A percentile compares a stretch with the other conserved stretches of the same genome.
Conservation (phyloP, 768 basidiomycete species). For the Leccinum sublutescens region DNA sequence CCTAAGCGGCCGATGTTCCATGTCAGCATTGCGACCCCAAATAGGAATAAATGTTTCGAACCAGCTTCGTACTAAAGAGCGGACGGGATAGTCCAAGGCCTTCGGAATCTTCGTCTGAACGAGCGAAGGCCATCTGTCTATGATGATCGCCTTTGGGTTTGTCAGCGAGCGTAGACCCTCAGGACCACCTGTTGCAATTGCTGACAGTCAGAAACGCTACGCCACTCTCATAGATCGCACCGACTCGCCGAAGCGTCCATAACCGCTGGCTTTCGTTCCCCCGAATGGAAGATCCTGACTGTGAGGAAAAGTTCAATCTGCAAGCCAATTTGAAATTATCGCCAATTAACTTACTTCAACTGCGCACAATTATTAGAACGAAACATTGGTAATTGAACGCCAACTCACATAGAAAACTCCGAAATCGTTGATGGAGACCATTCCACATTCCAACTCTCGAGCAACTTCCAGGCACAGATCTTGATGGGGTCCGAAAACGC, state of each 20-base stretch:
- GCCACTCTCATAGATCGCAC: not conserved
- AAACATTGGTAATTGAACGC: not conserved
- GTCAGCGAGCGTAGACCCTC: slow-evolving; percentile 90
- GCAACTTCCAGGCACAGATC: slow-evolving; percentile 78
- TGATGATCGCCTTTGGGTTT: slow-evolving; percentile 82
- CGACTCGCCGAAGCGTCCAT: slow-evolving; percentile 82
- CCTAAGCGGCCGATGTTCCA: slow-evolving; percentile 30
- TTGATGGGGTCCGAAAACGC: slow-evolving; percentile 89
- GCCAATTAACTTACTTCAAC: slow-evolving; percentile 57
- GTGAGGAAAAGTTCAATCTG: slow-evolving; percentile 6
- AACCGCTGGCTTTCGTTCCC: slow-evolving; percentile 87
- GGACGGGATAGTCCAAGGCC: slow-evolving; percentile 83
- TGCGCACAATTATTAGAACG: slow-evolving; percentile 30
- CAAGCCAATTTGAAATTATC: slow-evolving; percentile 7
- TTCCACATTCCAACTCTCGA: slow-evolving; percentile 82
- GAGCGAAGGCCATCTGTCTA: slow-evolving; percentile 81
- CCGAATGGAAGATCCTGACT: slow-evolving; percentile 96
- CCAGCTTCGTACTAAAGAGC: slow-evolving; percentile 73
- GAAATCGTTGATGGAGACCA: slow-evolving; percentile 97
- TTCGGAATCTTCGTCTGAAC: slow-evolving; percentile 85
- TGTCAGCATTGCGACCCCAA: not conserved
- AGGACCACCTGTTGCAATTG: slow-evolving; percentile 62
- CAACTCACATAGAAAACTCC: slow-evolving; percentile 77
- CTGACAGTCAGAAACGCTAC: slow-evolving; percentile 9
- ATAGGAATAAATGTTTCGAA: slow-evolving; percentile 35